Evolutionary conservation across 2,329 filamentous ascomycete genomes (phyloP), one percentile per base, ranked within the genome.

Genomic region (Aspergillus chevalieri): DNA sequence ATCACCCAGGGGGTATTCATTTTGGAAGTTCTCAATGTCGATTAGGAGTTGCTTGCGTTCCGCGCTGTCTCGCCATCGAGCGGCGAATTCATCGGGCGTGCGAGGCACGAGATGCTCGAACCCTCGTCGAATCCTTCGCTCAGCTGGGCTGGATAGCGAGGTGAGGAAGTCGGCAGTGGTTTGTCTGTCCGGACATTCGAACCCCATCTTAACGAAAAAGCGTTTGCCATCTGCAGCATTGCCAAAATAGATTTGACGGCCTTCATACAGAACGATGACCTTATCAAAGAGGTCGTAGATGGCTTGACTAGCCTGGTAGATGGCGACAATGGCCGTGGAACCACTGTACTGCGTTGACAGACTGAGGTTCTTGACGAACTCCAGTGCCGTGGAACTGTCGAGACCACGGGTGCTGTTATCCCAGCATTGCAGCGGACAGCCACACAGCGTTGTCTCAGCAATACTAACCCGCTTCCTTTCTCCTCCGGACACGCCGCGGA

Each of bases 171-270:
- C 85, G 2, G 79, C 82, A 0, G 80, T 84, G 0, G 84, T 87
- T 58, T 87, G 83, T 7, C 85, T 76, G 3, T 78, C 68, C 0
- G 84, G 83, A 56, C 85, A 89, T 28, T 78, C 65, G 74, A 83
- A 90, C 14, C 87, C 86, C 66, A 85, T 79, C 3, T 77, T 70
- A 57, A 85, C 79, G 51, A 90, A 89, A 66, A 81, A 90, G 0
- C 62, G 65, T 55, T 78, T 82, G 0, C 86, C 87, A 6, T 75
- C 67, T 4, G 58, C 59, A 0, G 82, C 79, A 0, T 77, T 78
- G 0, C 87, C 87, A 55, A 85, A 90, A 69, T 82, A 91, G 57
- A 91, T 89, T 59, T 89, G 80, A 0, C 83, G 78, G 1, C 86
- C 87, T 57, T 89, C 83, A 59, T 89, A 88, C 0, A 89, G 72